Percentiles rank a stretch among this genome's conserved stretches.
Conservation (phyloP, 768 basidiomycete genomes). For the Pleurotus tuber-regium region DNA sequence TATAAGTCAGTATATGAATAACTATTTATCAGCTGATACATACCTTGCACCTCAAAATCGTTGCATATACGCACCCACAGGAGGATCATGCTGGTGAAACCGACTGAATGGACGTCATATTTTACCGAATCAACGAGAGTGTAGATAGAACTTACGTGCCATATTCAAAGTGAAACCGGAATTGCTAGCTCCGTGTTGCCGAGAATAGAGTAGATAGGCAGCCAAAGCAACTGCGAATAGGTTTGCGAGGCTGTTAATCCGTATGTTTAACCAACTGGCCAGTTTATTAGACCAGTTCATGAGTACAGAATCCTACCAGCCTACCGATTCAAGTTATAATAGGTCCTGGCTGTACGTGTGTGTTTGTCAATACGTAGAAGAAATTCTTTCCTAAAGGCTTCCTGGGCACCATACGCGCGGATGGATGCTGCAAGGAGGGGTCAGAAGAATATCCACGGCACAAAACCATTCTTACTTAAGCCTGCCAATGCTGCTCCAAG, state of each 20-base stretch:
- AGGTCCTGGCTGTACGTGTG: conserved; percentile 40
- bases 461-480: conserved; percentile 29
- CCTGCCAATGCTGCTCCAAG: conserved; percentile 60
- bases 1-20: conserved; percentile 15
- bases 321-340: conserved; percentile 47
- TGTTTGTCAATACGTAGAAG: conserved; percentile 54
- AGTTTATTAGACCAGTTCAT: conserved; percentile 34
- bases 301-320: conserved; percentile 36
- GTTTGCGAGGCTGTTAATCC: conserved; percentile 56
- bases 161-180: conserved; percentile 56
- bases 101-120: conserved; percentile 29
- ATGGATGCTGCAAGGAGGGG: conserved; percentile 43
- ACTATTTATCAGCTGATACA: conserved; percentile 21
- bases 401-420: conserved; percentile 63
- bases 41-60: conserved; percentile 41
- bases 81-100: conserved; percentile 55
- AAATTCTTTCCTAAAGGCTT: conserved; percentile 40
- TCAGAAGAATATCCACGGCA: neutral
- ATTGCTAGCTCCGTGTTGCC: conserved; percentile 34
- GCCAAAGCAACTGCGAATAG: conserved; percentile 55
- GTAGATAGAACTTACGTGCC: conserved; percentile 41
- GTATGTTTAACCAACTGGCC: conserved; percentile 36
- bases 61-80: conserved; percentile 43
- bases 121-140: no score
- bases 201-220: conserved; percentile 49